These are phyloP conservation scores for Aurantiochytrium sp. DNA, from an alignment of 108 stramenopile species.

Conservation along the genomic window DNA sequence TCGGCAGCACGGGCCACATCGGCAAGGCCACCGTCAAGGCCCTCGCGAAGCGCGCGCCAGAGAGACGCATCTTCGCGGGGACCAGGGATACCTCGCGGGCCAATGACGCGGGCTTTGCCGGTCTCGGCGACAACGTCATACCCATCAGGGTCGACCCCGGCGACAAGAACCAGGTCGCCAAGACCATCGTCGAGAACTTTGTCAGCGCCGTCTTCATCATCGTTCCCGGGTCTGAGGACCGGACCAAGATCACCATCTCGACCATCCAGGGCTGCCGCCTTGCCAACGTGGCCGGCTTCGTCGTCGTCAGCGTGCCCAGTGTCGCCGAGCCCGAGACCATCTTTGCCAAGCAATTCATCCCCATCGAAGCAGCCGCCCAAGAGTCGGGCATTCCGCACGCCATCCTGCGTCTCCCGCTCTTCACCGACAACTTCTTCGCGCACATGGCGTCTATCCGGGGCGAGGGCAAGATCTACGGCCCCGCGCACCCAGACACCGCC, in stretches of 20 bases:
- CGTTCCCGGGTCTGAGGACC: neutral
- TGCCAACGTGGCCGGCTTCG: neutral
- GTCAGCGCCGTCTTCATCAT: neutral
- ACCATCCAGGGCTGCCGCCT: neutral
- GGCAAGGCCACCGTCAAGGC: neutral
- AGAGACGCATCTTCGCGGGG: neutral
- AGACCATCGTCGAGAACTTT: neutral
- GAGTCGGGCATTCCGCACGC: neutral
- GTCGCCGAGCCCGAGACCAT: neutral
- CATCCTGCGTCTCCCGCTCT: neutral
- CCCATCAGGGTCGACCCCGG: neutral
- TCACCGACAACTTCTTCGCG: neutral
- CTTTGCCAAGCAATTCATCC: neutral
- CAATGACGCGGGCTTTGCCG: neutral
- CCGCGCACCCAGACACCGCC: neutral
- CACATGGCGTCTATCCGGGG: neutral
- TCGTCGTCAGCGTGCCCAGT: neutral
- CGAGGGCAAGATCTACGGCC: neutral
- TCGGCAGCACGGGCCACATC: neutral
- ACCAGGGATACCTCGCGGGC: neutral
- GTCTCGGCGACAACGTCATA: neutral
- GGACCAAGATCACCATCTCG: neutral
- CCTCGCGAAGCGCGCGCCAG: neutral
- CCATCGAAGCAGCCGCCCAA: neutral
- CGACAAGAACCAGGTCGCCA: neutral